Evolutionary conservation across 164 flowering plant species (phyloP), one percentile per base, ranked within the genome.

Genomic region (Malania oleifera): DNA sequence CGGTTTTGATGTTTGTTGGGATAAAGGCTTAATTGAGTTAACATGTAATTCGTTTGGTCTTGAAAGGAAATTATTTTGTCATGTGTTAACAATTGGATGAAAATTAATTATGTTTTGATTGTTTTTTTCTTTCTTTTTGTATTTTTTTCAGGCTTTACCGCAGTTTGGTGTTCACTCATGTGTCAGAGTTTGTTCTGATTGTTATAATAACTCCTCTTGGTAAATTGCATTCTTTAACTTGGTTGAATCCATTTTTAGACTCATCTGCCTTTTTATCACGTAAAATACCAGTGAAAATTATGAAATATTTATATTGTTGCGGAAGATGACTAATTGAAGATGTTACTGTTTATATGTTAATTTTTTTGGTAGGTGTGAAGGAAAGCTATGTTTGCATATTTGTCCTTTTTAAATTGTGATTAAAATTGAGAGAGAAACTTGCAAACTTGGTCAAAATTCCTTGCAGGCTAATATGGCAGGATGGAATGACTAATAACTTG

Each of bases 131-230:
- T 40, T 54, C 43, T 57, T 46, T 19, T 35, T 59, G 37, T 28
- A 7, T 20, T 38, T 12, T 44, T 64, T 70, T 46, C 80, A 84
- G 91, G 77, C 80, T 44, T 70, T 84, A 39, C 91, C 91, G 13
- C 84, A 84, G 49, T 80, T 84, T 62, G 80, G 81, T 23, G 62
- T 84, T 62, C 62, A 70, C 65, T 51, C 80, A 4, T 13, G 18
- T 54, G 91, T 84, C 22, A 75, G 91, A 73, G 91, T 82, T 65
- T 84, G 91, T 27, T 76, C 77, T 41, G 84, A 82, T 63, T 84
- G 91, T 69, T 80, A 64, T 52, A 80, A 82, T 56, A 45, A 69
- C 70, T 66, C 75, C 38, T 61, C 82, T 20, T 19, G 78, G 89
- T 84, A 74, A 75, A 41, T 64, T 9, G 24, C 49, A 43, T 14